phyloP scores from a whole-genome alignment of 768 basidiomycete species.

The Termitomyces sp. region DNA sequence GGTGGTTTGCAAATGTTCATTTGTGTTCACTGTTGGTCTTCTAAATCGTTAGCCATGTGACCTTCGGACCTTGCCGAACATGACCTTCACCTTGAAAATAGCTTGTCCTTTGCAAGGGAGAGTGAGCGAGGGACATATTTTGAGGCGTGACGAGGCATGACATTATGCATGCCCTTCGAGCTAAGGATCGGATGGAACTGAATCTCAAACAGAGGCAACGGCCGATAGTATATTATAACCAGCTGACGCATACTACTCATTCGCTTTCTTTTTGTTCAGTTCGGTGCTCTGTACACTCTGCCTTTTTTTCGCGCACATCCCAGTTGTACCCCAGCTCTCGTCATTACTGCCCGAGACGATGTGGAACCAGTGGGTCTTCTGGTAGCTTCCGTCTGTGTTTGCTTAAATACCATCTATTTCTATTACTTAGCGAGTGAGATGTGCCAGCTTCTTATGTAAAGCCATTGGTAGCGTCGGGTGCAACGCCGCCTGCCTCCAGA shows the following conservation, averaged over 20 bases:
- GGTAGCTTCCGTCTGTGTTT: not conserved
- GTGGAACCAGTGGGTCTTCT: not conserved
- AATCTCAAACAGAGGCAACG: not conserved
- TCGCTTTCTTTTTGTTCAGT: slow-evolving; percentile 10
- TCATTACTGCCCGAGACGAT: not conserved
- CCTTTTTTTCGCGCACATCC: not conserved
- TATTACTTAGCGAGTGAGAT: slow-evolving; percentile 2
- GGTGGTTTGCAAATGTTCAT: too few relatives aligned
- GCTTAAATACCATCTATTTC: not conserved
- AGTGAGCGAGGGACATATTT: too few relatives aligned
- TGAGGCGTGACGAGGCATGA: too few relatives aligned
- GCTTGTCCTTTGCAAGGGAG: too few relatives aligned
- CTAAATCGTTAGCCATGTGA: too few relatives aligned
- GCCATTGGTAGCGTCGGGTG: slow-evolving; percentile 14
- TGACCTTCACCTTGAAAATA: too few relatives aligned
- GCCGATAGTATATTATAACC: slow-evolving; percentile 4
- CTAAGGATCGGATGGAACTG: not conserved
- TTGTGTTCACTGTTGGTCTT: not conserved
- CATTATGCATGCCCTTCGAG: not conserved
- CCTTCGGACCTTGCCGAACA: too few relatives aligned
- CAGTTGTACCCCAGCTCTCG: not conserved
- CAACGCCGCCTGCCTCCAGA: slow-evolving; percentile 13
- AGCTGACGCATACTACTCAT: not conserved
- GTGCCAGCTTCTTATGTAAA: slow-evolving; percentile 10
- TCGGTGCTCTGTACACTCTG: too few relatives aligned